Evolutionary conservation across 2,329 filamentous ascomycete genomes (phyloP).

Genomic region (Sporothrix protearum): DNA sequence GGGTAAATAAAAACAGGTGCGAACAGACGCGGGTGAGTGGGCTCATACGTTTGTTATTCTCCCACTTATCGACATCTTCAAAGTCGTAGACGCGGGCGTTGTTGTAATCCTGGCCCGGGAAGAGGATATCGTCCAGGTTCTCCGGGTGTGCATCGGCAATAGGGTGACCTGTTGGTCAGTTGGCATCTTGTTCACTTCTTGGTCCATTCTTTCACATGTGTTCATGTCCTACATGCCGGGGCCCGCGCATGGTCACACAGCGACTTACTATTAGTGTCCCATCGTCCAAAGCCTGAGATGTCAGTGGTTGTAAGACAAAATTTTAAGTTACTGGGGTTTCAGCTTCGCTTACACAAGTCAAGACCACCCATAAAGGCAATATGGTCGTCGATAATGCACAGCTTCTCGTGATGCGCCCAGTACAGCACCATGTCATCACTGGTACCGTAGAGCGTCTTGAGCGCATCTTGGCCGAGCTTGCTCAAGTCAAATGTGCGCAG

Average conservation of each 20-base stretch:
- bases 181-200: background rate
- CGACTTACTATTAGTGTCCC: constrained; percentile 70
- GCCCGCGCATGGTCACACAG: background rate
- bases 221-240: background rate
- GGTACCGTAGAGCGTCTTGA: constrained; percentile 78
- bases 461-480: constrained; percentile 65
- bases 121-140: constrained; percentile 71
- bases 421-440: constrained; percentile 78
- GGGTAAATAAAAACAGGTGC: background rate
- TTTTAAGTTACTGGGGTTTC: no score
- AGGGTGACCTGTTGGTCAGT: constrained; percentile 55
- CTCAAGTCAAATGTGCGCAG: constrained; percentile 53
- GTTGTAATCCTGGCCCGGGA: constrained; percentile 90
- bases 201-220: background rate
- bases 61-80: constrained; percentile 70
- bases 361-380: constrained; percentile 88
- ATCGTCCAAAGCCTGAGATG: constrained; percentile 67
- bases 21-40: background rate
- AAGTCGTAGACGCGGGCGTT: constrained; percentile 84
- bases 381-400: constrained; percentile 74
- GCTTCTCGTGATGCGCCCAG: constrained; percentile 93
- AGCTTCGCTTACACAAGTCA: constrained; percentile 61
- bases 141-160: constrained; percentile 80
- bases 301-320: background rate
- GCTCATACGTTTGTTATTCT: constrained; percentile 67